Percentiles rank a stretch among this genome's conserved stretches.
Conservation (phyloP, 257 asterid species). For the Salvia miltiorrhiza region DNA sequence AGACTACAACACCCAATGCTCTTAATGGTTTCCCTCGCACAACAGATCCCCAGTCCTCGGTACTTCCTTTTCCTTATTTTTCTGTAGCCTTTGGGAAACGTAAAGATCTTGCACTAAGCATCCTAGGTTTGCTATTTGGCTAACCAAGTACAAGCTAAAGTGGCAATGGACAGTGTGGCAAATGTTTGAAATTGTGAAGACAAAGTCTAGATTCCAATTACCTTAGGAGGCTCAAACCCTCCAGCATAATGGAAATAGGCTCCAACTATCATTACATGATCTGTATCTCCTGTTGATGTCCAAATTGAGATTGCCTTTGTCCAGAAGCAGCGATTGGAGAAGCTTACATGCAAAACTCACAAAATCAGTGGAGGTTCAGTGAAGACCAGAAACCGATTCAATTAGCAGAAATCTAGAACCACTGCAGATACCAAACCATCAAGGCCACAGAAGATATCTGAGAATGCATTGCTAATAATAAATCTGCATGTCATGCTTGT, state of each 20-base stretch:
- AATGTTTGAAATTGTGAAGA: not conserved
- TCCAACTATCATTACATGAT: slow-evolving; percentile 88
- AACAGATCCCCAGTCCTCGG: too few species aligned
- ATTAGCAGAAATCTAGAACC: slow-evolving; percentile 8
- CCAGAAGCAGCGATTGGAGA: slow-evolving; percentile 96
- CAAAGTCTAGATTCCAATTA: slow-evolving; percentile 20
- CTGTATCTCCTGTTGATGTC: slow-evolving; percentile 96
- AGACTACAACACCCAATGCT: too few species aligned
- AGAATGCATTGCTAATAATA: not conserved
- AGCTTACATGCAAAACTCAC: slow-evolving; percentile 40
- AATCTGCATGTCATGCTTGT: not conserved
- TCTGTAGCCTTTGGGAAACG: not conserved
- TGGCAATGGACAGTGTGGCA: not conserved
- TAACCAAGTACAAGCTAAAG: not conserved
- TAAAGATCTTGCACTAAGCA: not conserved
- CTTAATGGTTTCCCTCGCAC: too few species aligned
- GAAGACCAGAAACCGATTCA: not conserved
- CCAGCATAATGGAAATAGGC: slow-evolving; percentile 96
- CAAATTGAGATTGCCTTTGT: slow-evolving; percentile 95
- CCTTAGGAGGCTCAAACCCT: slow-evolving; percentile 97
- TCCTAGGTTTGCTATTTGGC: not conserved
- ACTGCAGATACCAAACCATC: not conserved
- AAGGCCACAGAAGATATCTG: not conserved
- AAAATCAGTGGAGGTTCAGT: slow-evolving; percentile 3
- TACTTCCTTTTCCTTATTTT: too few species aligned